Conservation (phyloP, 257 asterid genomes). For the Penstemon newberryi region DNA sequence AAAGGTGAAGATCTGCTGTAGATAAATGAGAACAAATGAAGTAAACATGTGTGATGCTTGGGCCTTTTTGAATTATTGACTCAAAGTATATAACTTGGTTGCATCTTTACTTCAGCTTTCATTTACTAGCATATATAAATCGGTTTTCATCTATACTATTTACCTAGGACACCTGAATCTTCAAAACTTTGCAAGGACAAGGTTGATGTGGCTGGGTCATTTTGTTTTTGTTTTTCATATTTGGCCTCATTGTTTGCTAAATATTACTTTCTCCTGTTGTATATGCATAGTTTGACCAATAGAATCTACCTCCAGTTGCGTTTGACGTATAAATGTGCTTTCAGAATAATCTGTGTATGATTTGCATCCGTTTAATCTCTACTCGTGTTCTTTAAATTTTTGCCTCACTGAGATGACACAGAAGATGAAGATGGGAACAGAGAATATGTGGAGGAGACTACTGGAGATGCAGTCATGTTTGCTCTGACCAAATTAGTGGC, state of each 20-base stretch:
- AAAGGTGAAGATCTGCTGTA: too few relatives aligned
- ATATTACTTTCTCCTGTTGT: constrained; percentile 5
- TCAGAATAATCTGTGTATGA: constrained; percentile 4
- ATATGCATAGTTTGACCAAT: constrained; percentile 17
- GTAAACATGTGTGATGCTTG: neutral
- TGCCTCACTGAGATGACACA: constrained; percentile 56
- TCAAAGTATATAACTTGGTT: neutral
- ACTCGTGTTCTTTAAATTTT: constrained; percentile 18
- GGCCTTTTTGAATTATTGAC: too few relatives aligned
- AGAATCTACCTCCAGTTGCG: neutral
- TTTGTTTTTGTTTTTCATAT: neutral
- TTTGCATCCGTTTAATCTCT: neutral
- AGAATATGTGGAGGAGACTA: constrained; percentile 92
- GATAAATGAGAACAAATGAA: neutral
- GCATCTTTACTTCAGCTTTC: neutral
- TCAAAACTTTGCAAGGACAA: constrained; percentile 2
- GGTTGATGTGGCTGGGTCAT: constrained; percentile 18
- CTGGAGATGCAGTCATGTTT: constrained; percentile 74
- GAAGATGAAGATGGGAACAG: constrained; percentile 77
- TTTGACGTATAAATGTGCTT: constrained; percentile 5
- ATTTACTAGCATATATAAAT: neutral
- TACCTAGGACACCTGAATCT: neutral
- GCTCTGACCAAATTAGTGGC: constrained; percentile 79
- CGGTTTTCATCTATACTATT: neutral
- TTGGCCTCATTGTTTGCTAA: neutral